phyloP scores from a whole-genome alignment of 495 filamentous ascomycete species.

The Aspergillus mulundensis region DNA sequence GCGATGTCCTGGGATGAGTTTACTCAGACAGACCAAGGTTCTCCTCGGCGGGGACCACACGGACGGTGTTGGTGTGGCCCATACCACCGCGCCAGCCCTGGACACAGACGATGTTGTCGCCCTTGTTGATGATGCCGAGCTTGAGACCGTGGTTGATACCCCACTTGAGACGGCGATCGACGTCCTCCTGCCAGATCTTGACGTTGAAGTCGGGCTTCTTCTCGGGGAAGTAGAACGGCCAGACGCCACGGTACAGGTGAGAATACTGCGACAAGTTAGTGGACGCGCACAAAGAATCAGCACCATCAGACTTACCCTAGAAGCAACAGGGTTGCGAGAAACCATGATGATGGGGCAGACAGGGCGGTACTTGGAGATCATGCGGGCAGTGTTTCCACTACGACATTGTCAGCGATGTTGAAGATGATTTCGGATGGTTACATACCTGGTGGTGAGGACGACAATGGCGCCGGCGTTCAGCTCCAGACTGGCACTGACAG shows the following conservation, averaged over 20 bases:
- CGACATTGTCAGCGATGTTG: conserved; percentile 24
- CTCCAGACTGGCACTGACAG: conserved; percentile 89
- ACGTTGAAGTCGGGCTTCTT: conserved; percentile 92
- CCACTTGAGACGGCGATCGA: conserved; percentile 95
- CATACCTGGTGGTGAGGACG: conserved; percentile 82
- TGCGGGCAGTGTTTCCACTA: conserved; percentile 83
- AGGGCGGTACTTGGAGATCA: conserved; percentile 96
- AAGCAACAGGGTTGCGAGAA: conserved; percentile 76
- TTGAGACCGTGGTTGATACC: conserved; percentile 79
- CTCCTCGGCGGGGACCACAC: conserved; percentile 62
- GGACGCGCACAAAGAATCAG: background rate
- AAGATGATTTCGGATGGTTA: background rate
- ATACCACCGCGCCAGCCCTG: conserved; percentile 97
- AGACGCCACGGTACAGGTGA: conserved; percentile 95
- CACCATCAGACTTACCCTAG: conserved; percentile 52
- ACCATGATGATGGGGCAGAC: conserved; percentile 99
- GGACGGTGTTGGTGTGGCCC: conserved; percentile 96
- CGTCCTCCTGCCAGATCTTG: conserved; percentile 91
- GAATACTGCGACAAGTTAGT: conserved; percentile 53
- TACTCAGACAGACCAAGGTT: conserved; percentile 53
- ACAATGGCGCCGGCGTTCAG: conserved; percentile 94
- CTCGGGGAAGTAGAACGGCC: conserved; percentile 92
- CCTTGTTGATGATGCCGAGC: conserved; percentile 76
- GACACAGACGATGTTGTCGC: conserved; percentile 86
- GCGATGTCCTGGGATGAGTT: conserved; percentile 16